Percentiles rank a stretch among this genome's conserved stretches.
Evolutionary conservation across 2,329 filamentous ascomycete species (phyloP).

Genomic region (Cladosporium phlei): DNA sequence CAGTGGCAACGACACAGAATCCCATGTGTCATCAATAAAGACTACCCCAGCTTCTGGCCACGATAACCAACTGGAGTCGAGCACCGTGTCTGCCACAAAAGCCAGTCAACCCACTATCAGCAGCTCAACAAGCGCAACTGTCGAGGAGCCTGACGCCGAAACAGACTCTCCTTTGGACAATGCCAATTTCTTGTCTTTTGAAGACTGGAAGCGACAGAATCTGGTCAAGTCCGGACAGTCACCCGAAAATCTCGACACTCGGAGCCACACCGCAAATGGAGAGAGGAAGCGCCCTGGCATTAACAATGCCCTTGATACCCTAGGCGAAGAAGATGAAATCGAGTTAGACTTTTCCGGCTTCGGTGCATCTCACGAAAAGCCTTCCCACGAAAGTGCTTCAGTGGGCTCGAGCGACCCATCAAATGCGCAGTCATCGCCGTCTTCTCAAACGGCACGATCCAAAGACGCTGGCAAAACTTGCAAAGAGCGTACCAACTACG

Average conservation of each 20-base stretch:
- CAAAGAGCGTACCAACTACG: slow-evolving; percentile 96
- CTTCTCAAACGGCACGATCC: slow-evolving; percentile 47
- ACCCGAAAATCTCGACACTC: slow-evolving; percentile 58
- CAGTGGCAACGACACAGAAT: background rate
- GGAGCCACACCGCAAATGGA: slow-evolving; percentile 37
- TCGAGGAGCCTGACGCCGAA: slow-evolving; percentile 48
- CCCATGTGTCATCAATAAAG: background rate
- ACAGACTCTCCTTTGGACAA: slow-evolving; percentile 65
- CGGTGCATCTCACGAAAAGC: slow-evolving; percentile 29
- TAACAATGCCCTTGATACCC: slow-evolving; percentile 66
- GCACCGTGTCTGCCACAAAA: too few relatives aligned
- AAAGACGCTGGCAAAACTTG: slow-evolving; percentile 96
- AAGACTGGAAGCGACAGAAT: slow-evolving; percentile 97
- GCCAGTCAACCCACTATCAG: too few relatives aligned
- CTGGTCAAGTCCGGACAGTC: slow-evolving; percentile 78
- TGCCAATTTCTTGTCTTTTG: slow-evolving; percentile 87
- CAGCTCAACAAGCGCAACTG: slow-evolving; percentile 20
- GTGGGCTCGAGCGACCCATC: background rate
- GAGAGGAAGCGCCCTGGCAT: slow-evolving; percentile 50
- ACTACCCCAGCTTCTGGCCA: too few relatives aligned
- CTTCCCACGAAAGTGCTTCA: background rate
- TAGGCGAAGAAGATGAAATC: slow-evolving; percentile 88
- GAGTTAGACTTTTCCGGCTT: slow-evolving; percentile 66
- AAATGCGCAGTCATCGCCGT: slow-evolving; percentile 35
- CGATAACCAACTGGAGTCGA: too few relatives aligned